Percentiles rank a stretch among this genome's conserved stretches.
phyloP scores from a whole-genome alignment of 495 filamentous ascomycete genomes.

The Chaetomium tenue region DNA sequence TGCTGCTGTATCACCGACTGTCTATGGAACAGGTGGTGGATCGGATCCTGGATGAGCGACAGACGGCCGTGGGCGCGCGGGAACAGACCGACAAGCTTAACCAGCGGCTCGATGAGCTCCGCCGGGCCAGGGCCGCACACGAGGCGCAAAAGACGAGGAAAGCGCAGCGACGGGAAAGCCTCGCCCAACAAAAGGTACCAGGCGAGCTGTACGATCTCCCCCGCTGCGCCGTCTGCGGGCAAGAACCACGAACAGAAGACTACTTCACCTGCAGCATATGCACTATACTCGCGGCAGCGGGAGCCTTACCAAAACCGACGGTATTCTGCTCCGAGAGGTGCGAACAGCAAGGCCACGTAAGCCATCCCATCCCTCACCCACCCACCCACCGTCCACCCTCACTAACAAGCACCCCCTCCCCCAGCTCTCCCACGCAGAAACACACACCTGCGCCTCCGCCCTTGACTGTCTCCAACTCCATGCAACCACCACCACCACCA shows the following conservation, averaged over 20 bases:
- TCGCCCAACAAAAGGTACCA: constrained; percentile 27
- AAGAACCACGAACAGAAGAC: constrained; percentile 29
- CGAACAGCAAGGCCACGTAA: constrained; percentile 43
- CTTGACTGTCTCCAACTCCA: constrained; percentile 25
- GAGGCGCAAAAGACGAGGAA: constrained; percentile 42
- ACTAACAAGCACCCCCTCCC: not conserved
- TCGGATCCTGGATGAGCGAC: constrained; percentile 39
- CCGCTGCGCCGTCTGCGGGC: constrained; percentile 40
- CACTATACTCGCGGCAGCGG: constrained; percentile 35
- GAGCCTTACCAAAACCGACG: constrained; percentile 28
- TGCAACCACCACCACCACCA: constrained; percentile 1
- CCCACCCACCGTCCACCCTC: not conserved
- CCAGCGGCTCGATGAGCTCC: constrained; percentile 43
- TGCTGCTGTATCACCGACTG: constrained; percentile 34
- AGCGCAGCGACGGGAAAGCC: constrained; percentile 30
- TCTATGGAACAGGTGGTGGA: constrained; percentile 42
- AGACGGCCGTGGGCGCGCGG: constrained; percentile 32
- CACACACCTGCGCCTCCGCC: constrained; percentile 32
- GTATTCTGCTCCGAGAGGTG: constrained; percentile 50
- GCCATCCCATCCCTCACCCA: constrained; percentile 8
- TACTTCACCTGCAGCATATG: constrained; percentile 45
- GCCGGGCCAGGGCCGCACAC: constrained; percentile 44
- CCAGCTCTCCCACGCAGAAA: constrained; percentile 25
- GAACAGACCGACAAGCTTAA: constrained; percentile 40
- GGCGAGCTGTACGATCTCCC: constrained; percentile 38